phyloP scores from a whole-genome alignment of 805 yeast species.

The Kazachstania kunashirensis region DNA sequence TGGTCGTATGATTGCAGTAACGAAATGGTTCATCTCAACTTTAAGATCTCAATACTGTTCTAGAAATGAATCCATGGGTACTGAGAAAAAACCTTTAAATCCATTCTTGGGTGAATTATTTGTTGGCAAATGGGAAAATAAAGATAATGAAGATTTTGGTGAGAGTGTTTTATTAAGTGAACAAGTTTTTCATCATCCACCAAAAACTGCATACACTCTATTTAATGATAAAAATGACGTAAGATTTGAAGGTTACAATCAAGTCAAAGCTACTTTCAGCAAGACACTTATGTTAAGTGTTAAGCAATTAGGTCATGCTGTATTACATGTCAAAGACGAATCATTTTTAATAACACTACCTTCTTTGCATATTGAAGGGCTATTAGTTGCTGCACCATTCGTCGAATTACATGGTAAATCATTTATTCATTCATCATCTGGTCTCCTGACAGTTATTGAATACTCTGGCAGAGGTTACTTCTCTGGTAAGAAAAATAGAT shows the following conservation, averaged over 20 bases:
- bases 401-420: conserved; percentile 88
- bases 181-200: conserved; percentile 97
- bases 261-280: conserved; percentile 75
- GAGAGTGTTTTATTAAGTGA: conserved; percentile 76
- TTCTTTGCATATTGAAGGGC: conserved; percentile 89
- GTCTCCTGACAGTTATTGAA: conserved; percentile 63
- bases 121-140: conserved; percentile 76
- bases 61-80: conserved; percentile 83
- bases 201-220: conserved; percentile 86
- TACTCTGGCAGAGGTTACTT: conserved; percentile 92
- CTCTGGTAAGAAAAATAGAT: conserved; percentile 86
- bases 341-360: conserved; percentile 79
- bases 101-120: conserved; percentile 94
- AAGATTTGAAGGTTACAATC: conserved; percentile 78
- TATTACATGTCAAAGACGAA: conserved; percentile 58
- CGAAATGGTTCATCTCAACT: conserved; percentile 86
- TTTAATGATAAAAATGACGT: conserved; percentile 62
- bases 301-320: conserved; percentile 87
- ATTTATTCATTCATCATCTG: conserved; percentile 73
- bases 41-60: conserved; percentile 89
- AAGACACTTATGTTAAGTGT: conserved; percentile 69
- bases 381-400: conserved; percentile 82
- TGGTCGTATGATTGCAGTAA: conserved; percentile 62
- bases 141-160: conserved; percentile 45
- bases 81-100: conserved; percentile 93